These are phyloP conservation scores for Trichoderma lentiforme DNA, from an alignment of 2,329 filamentous ascomycete species.

Conservation along the genomic window DNA sequence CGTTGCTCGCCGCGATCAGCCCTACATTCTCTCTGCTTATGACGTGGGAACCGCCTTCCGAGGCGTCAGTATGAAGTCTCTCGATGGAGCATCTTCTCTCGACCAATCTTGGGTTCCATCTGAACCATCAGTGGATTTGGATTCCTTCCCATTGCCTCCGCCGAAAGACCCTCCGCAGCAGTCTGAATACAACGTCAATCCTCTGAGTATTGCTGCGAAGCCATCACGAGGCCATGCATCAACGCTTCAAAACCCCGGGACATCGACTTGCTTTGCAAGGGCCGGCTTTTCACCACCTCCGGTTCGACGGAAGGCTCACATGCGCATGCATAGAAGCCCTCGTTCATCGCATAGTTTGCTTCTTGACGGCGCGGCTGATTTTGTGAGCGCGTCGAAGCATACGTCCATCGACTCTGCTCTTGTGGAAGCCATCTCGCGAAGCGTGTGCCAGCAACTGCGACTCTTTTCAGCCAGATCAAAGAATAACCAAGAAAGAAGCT, in stretches of 20 bases:
- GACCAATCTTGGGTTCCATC: constrained; percentile 6
- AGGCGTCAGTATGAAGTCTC: not conserved
- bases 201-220: not conserved
- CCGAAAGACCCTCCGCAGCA: not conserved
- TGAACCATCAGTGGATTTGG: constrained; percentile 14
- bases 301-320: not conserved
- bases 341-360: constrained; percentile 14
- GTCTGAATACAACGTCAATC: too few species aligned
- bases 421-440: constrained; percentile 45
- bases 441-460: constrained; percentile 44
- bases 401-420: constrained; percentile 37
- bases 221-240: not conserved
- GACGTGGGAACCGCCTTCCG: not conserved
- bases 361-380: constrained; percentile 20
- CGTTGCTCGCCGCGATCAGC: not conserved
- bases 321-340: not conserved
- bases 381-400: constrained; percentile 28
- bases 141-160: constrained; percentile 20
- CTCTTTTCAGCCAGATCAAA: constrained; percentile 34
- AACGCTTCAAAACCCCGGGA: not conserved
- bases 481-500: constrained; percentile 6
- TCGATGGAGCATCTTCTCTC: not conserved
- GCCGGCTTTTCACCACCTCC: not conserved
- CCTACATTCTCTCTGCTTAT: not conserved
- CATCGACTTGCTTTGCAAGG: not conserved